Evolutionary conservation across 139 green algal species (phyloP).

Genomic region (Parachlorella kessleri): DNA sequence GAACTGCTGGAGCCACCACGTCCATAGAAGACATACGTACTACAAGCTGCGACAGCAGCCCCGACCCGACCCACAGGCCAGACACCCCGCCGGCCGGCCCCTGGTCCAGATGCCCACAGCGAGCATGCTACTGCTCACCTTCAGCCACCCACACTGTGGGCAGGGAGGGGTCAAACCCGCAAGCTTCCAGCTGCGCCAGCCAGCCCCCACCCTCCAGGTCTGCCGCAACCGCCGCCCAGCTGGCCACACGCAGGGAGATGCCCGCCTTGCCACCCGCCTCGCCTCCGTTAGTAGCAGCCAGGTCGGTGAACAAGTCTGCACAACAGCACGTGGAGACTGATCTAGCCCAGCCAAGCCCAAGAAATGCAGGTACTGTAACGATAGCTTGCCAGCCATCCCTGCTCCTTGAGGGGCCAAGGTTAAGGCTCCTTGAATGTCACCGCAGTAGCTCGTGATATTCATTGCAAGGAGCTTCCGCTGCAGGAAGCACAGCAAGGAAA

Average conservation of each 20-base stretch:
- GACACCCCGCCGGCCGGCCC: too few relatives aligned
- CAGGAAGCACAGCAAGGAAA: too few relatives aligned
- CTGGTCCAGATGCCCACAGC: too few relatives aligned
- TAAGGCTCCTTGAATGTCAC: too few relatives aligned
- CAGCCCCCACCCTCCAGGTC: constrained; percentile 14
- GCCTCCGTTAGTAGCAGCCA: background rate
- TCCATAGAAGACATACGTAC: too few relatives aligned
- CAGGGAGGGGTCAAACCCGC: constrained; percentile 18
- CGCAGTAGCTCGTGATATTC: too few relatives aligned
- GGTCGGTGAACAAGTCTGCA: constrained; percentile 33
- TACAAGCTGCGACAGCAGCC: too few relatives aligned
- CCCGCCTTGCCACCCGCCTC: background rate
- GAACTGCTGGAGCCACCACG: too few relatives aligned
- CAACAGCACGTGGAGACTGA: constrained; percentile 43
- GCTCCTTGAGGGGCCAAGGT: too few relatives aligned
- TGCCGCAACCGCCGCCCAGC: background rate
- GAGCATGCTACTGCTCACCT: background rate
- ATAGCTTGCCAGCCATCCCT: too few relatives aligned
- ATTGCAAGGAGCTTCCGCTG: too few relatives aligned
- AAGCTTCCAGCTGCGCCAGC: background rate
- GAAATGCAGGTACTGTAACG: background rate
- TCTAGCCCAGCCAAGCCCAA: constrained; percentile 74
- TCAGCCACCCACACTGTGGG: constrained; percentile 33
- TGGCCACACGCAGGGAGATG: constrained; percentile 9
- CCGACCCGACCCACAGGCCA: too few relatives aligned